phyloP scores from a whole-genome alignment of 1,139 yeast species.

The Diutina sp. region DNA sequence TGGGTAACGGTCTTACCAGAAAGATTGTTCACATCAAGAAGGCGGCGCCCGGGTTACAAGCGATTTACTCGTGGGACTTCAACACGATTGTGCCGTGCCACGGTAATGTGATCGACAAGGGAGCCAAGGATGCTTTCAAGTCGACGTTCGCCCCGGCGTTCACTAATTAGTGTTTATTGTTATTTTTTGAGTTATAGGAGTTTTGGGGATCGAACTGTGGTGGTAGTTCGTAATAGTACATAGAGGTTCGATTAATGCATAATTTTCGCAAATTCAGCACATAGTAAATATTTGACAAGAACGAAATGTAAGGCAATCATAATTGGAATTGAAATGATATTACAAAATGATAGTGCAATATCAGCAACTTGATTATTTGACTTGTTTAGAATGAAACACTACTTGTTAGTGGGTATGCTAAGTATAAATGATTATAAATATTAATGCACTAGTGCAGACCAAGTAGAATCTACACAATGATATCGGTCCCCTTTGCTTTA shows the following conservation, averaged over 20 bases:
- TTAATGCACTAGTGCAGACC: not conserved
- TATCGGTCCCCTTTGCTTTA: constrained; percentile 51
- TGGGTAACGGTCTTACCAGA: constrained; percentile 21
- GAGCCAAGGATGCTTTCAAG: constrained; percentile 23
- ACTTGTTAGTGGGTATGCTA: not conserved
- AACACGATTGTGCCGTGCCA: constrained; percentile 42
- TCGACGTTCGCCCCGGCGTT: constrained; percentile 7
- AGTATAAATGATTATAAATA: no score
- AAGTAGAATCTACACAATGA: not conserved
- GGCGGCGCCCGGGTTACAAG: constrained; percentile 15
- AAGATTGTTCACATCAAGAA: constrained; percentile 11
- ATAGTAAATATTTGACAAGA: constrained; percentile 17
- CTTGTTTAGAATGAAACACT: constrained; percentile 13
- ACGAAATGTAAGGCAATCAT: not conserved
- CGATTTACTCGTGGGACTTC: constrained; percentile 32
- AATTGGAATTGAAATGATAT: not conserved
- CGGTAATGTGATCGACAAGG: constrained; percentile 37
- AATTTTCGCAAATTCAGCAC: not conserved
- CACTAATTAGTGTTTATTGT: not conserved
- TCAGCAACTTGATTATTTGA: constrained; percentile 31
- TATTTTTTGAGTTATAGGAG: not conserved
- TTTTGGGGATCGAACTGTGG: not conserved
- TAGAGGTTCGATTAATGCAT: not conserved
- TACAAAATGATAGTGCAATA: constrained; percentile 18
- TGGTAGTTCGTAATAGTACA: not conserved